These are phyloP conservation scores for Aspergillus bertholletiae DNA, from an alignment of 495 filamentous ascomycete genomes.

Conservation along the genomic window DNA sequence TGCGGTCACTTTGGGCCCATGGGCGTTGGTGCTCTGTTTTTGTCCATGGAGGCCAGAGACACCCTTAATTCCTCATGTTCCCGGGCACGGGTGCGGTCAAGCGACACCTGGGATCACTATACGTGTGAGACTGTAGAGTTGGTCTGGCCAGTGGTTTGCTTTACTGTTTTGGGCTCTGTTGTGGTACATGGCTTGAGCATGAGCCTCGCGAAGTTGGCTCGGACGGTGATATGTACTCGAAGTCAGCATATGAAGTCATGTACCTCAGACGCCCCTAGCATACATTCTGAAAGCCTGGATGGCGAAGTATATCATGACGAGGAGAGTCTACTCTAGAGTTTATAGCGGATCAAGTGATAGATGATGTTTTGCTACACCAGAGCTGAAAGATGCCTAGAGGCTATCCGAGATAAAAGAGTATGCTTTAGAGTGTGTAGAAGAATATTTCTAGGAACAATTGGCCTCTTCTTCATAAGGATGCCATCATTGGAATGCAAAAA, in stretches of 20 bases:
- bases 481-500: too few relatives aligned
- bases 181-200: neutral
- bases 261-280: neutral
- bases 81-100: neutral
- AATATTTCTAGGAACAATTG: too few relatives aligned
- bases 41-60: neutral
- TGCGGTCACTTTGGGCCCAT: neutral
- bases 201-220: neutral
- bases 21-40: neutral
- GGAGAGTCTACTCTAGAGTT: neutral
- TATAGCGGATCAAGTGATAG: too few relatives aligned
- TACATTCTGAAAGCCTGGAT: neutral
- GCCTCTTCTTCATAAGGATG: too few relatives aligned
- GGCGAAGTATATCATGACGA: neutral
- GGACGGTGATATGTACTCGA: neutral
- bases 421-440: too few relatives aligned
- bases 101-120: neutral
- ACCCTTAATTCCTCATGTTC: neutral
- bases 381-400: too few relatives aligned
- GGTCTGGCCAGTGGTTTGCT: neutral
- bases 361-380: too few relatives aligned
- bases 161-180: neutral
- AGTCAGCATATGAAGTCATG: neutral
- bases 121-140: neutral
- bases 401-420: too few relatives aligned